Conservation (phyloP, 768 basidiomycete species). For the Auricularia sp. region DNA sequence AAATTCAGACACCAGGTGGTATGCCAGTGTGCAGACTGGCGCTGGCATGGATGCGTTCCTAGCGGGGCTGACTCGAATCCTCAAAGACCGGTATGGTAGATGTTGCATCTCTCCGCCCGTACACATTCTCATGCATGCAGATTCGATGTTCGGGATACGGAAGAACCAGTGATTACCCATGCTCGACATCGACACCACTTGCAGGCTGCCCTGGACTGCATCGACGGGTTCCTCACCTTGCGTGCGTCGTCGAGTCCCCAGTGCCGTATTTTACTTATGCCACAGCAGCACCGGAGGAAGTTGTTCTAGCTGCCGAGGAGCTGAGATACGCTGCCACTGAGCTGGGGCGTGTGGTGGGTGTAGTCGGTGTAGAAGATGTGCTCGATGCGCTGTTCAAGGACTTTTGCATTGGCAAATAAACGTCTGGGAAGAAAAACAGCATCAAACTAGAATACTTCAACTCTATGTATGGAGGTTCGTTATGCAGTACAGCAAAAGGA, state of each 20-base stretch:
- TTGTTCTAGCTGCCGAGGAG: constrained; percentile 80
- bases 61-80: constrained; percentile 39
- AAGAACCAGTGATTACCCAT: constrained; percentile 64
- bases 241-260: constrained; percentile 22
- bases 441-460: no score
- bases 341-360: constrained; percentile 75
- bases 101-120: constrained; percentile 5
- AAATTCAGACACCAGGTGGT: constrained; percentile 35
- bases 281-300: constrained; percentile 46
- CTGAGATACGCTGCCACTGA: constrained; percentile 76
- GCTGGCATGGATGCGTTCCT: constrained; percentile 52
- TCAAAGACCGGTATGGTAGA: constrained; percentile 39
- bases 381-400: constrained; percentile 74
- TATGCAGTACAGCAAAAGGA: no score
- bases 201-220: constrained; percentile 48
- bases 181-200: constrained; percentile 73
- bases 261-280: constrained; percentile 3
- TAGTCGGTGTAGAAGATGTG: constrained; percentile 74
- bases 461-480: no score
- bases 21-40: constrained; percentile 49
- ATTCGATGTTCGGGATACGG: constrained; percentile 16
- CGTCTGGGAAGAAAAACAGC: not conserved
- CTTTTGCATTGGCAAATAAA: constrained; percentile 83
- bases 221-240: constrained; percentile 50
- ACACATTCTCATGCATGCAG: constrained; percentile 8